Evolutionary conservation across 257 asterid genomes (phyloP).

Genomic region (Leptodermis oblonga): DNA sequence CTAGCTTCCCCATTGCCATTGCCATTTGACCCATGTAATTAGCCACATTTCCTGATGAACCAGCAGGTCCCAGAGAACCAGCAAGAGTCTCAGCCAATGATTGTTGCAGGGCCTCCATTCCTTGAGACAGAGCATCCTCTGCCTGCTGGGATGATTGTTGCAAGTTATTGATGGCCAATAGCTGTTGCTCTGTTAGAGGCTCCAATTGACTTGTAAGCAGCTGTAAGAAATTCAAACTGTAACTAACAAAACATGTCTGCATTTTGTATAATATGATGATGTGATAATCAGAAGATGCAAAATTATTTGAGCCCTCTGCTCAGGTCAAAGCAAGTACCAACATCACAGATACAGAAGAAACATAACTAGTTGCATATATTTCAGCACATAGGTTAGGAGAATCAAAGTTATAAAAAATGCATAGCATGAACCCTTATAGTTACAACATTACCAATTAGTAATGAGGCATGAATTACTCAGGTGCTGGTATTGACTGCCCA

Average conservation of each 20-base stretch:
- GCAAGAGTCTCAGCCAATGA: constrained; percentile 88
- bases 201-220: constrained; percentile 80
- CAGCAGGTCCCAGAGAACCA: constrained; percentile 76
- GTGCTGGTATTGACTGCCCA: neutral
- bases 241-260: neutral
- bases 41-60: constrained; percentile 82
- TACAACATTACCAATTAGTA: neutral
- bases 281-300: neutral
- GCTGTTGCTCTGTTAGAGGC: constrained; percentile 88
- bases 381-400: neutral
- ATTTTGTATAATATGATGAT: neutral
- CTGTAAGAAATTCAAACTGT: constrained; percentile 36
- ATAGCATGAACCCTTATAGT: neutral
- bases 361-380: neutral
- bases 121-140: constrained; percentile 92
- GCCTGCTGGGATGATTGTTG: constrained; percentile 92
- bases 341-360: neutral
- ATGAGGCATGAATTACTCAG: neutral
- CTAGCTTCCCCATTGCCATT: constrained; percentile 92
- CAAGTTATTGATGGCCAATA: constrained; percentile 71
- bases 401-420: neutral
- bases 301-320: neutral
- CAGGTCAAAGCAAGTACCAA: neutral
- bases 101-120: constrained; percentile 97
- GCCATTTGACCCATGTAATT: constrained; percentile 99